Percentiles rank a stretch among this genome's conserved stretches.
phyloP scores from a whole-genome alignment of 75 land plant genomes.

The Chamaecyparis obtusa region DNA sequence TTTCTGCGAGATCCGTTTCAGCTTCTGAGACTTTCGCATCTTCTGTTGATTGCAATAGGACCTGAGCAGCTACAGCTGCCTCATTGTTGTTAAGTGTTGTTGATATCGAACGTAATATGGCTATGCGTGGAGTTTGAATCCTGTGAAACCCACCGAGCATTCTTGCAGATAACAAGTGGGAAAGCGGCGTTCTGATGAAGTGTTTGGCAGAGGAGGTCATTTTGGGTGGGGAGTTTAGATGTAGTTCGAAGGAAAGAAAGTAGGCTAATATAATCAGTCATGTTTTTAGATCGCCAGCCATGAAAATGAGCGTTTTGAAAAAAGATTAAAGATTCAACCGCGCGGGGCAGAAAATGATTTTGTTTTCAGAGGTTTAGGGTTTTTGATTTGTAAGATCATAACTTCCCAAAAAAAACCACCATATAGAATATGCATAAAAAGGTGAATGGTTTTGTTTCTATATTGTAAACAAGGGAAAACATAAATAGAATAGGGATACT shows the following conservation, averaged over 20 bases:
- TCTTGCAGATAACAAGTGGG: neutral
- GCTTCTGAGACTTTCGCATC: neutral
- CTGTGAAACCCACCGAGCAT: neutral
- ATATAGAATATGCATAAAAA: too few species aligned
- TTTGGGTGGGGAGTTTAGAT: neutral
- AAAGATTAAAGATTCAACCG: too few species aligned
- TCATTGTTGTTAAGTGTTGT: neutral
- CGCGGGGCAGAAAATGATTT: neutral
- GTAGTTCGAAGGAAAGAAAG: neutral
- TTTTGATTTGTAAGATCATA: neutral
- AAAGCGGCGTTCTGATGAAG: neutral
- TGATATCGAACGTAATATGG: neutral
- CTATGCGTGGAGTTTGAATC: neutral
- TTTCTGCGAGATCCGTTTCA: neutral
- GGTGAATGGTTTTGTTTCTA: too few species aligned
- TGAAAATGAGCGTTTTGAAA: neutral
- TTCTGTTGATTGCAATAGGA: neutral
- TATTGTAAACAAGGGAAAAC: too few species aligned
- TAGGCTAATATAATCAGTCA: neutral
- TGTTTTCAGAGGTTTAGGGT: neutral
- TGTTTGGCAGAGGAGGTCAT: neutral
- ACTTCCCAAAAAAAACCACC: too few species aligned
- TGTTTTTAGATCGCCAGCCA: neutral
- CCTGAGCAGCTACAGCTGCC: neutral
- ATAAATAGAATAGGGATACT: too few species aligned